Conservation (phyloP, 768 basidiomycete genomes). For the Lentinula sp. region DNA sequence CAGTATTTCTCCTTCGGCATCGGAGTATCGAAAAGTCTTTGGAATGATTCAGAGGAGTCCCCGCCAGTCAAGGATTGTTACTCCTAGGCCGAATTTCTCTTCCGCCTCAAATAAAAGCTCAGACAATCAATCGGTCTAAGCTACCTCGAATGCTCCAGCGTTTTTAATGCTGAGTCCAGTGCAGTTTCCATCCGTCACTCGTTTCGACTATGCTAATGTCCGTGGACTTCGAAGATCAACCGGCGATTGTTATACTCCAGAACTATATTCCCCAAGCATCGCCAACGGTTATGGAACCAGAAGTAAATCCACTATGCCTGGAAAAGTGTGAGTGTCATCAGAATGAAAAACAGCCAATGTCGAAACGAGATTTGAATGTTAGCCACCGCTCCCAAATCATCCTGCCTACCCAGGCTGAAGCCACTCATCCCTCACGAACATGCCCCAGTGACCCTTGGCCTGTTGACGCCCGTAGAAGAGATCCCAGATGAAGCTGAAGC, state of each 20-base stretch:
- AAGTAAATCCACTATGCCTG: not conserved
- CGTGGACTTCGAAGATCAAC: not conserved
- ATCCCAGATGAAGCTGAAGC: not conserved
- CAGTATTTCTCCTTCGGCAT: no score
- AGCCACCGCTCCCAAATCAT: not conserved
- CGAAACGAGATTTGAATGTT: not conserved
- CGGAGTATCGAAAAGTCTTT: no score
- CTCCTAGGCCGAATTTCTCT: no score
- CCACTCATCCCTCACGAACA: not conserved
- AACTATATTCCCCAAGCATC: not conserved
- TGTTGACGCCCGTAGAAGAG: conserved; percentile 4
- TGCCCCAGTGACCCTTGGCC: not conserved
- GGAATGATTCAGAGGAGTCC: no score
- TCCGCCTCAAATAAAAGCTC: not conserved
- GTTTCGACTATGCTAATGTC: not conserved
- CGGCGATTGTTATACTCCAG: not conserved
- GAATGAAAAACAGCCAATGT: not conserved
- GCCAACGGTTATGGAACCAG: not conserved
- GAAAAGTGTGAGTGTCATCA: not conserved
- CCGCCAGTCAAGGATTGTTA: no score
- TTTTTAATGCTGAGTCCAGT: not conserved
- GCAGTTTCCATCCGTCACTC: not conserved
- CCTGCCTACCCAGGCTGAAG: conserved; percentile 1
- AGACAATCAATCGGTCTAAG: not conserved
- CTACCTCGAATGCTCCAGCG: not conserved